Percentiles rank a stretch among this genome's conserved stretches.
Evolutionary conservation across 441 rosid species (phyloP).

Genomic region (Gossypium trilobum): DNA sequence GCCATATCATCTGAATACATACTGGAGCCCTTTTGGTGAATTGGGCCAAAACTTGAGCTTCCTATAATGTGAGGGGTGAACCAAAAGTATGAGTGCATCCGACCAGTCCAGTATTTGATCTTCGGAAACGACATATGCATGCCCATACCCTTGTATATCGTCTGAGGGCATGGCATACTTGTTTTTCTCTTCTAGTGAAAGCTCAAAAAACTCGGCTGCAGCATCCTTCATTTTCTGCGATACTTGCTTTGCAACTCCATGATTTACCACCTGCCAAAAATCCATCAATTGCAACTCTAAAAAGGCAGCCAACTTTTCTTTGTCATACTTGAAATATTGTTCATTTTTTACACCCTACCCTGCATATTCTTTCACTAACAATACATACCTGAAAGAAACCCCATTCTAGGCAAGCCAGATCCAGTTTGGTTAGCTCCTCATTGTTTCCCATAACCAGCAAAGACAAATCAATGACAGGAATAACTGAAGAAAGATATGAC

Average conservation of each 20-base stretch:
- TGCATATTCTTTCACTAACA: background rate
- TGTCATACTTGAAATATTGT: too few relatives aligned
- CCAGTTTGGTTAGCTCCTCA: slow-evolving; percentile 19
- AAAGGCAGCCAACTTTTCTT: too few relatives aligned
- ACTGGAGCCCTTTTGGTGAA: slow-evolving; percentile 13
- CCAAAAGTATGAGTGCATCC: slow-evolving; percentile 12
- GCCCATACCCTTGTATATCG: slow-evolving; percentile 23
- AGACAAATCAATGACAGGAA: slow-evolving; percentile 24
- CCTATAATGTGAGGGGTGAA: slow-evolving; percentile 17
- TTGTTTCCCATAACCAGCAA: slow-evolving; percentile 13
- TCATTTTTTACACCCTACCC: background rate
- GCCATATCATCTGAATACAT: background rate
- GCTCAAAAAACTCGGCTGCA: slow-evolving; percentile 19
- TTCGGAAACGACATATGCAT: slow-evolving; percentile 19
- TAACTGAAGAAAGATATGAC: slow-evolving; percentile 16
- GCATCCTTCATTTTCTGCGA: slow-evolving; percentile 20
- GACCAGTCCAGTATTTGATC: slow-evolving; percentile 27
- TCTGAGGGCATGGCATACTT: slow-evolving; percentile 15
- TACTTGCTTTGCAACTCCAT: slow-evolving; percentile 20
- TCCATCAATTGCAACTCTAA: background rate
- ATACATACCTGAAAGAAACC: slow-evolving; percentile 29
- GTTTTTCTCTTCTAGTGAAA: slow-evolving; percentile 24
- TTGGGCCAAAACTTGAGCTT: slow-evolving; percentile 23
- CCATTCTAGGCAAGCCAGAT: slow-evolving; percentile 23
- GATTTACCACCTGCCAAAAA: slow-evolving; percentile 20